These are phyloP conservation scores for Aureobasidium musti DNA, from an alignment of 2,329 filamentous ascomycete genomes.

Conservation along the genomic window DNA sequence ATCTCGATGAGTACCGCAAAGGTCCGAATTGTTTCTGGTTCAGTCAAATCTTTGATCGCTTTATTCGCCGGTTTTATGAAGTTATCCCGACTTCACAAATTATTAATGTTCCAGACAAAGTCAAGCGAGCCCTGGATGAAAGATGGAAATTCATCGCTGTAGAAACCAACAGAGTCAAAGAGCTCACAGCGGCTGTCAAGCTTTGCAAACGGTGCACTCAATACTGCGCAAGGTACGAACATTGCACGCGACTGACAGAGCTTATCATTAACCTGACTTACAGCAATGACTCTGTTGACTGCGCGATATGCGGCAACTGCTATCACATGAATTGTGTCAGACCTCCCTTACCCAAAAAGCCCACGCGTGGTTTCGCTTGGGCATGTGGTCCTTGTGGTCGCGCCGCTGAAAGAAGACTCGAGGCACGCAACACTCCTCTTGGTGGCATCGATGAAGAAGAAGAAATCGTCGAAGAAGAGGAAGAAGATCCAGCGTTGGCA, in stretches of 20 bases:
- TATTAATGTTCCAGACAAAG: conserved; percentile 92
- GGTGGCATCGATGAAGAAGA: conserved; percentile 63
- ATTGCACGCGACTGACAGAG: background rate
- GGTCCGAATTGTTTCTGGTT: conserved; percentile 91
- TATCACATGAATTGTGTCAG: conserved; percentile 99
- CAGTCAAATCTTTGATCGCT: conserved; percentile 95
- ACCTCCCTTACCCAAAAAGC: conserved; percentile 90
- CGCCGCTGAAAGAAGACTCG: conserved; percentile 89
- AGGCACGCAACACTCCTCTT: conserved; percentile 83
- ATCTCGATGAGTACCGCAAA: conserved; percentile 81
- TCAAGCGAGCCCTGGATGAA: conserved; percentile 94
- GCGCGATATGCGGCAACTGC: conserved; percentile 88
- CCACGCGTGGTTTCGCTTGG: conserved; percentile 96
- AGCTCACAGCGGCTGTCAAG: conserved; percentile 94
- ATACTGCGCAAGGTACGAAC: conserved; percentile 82
- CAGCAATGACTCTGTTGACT: conserved; percentile 93
- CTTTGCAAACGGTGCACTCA: conserved; percentile 87
- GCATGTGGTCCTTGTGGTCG: conserved; percentile 94
- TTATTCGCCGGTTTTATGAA: conserved; percentile 97
- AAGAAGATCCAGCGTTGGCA: conserved; percentile 53
- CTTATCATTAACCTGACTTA: conserved; percentile 33
- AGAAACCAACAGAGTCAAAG: conserved; percentile 89
- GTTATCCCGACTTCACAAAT: conserved; percentile 89
- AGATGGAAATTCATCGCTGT: conserved; percentile 96
- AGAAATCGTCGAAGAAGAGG: conserved; percentile 66